A percentile compares a stretch with the other conserved stretches of the same genome.
Conservation (phyloP, 495 filamentous ascomycete species). For the Sphaerosporella brunnea region DNA sequence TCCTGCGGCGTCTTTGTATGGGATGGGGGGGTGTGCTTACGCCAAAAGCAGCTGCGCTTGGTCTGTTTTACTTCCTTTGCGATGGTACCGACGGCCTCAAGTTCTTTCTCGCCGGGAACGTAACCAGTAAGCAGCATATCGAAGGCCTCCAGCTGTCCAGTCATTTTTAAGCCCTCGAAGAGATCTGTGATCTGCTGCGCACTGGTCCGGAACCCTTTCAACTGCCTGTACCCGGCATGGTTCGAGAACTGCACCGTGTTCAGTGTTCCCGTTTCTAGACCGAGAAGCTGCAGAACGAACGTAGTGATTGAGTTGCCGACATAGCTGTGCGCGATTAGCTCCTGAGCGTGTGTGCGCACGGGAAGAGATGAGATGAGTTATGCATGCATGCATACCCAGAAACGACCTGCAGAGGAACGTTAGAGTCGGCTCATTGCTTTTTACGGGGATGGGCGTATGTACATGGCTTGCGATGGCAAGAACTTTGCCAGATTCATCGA, state of each 20-base stretch:
- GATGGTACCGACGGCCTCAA: slow-evolving; percentile 70
- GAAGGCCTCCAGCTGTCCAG: slow-evolving; percentile 60
- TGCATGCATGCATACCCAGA: too few relatives aligned
- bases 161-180: slow-evolving; percentile 67
- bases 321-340: too few relatives aligned
- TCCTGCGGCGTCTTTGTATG: too few relatives aligned
- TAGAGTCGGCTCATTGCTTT: too few relatives aligned
- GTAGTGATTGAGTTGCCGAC: slow-evolving; percentile 93
- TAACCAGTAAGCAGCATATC: slow-evolving; percentile 89
- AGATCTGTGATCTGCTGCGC: slow-evolving; percentile 70
- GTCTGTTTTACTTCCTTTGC: slow-evolving; percentile 58
- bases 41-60: slow-evolving; percentile 26
- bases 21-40: slow-evolving; percentile 7
- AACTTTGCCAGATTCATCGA: too few relatives aligned
- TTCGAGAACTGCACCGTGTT: slow-evolving; percentile 98
- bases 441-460: too few relatives aligned
- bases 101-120: slow-evolving; percentile 62
- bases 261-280: slow-evolving; percentile 79
- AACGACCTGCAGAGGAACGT: too few relatives aligned
- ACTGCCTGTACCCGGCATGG: slow-evolving; percentile 75
- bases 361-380: too few relatives aligned
- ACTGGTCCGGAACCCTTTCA: slow-evolving; percentile 62
- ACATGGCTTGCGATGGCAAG: too few relatives aligned
- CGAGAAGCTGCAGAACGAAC: slow-evolving; percentile 78
- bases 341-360: too few relatives aligned